These are phyloP conservation scores for Sindora glabra DNA, from an alignment of 306 rosid species.

Conservation along the genomic window DNA sequence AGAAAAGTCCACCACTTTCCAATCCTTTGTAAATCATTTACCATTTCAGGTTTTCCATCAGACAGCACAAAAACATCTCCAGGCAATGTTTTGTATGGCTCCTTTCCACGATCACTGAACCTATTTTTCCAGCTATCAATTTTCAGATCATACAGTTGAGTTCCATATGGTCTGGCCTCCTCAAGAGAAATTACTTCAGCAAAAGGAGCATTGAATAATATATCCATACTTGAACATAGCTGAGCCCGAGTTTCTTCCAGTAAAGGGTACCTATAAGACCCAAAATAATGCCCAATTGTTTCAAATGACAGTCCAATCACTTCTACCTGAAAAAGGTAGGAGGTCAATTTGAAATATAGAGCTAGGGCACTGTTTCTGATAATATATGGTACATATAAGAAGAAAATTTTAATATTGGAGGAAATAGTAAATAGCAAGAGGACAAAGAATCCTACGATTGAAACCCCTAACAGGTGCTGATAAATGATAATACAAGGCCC, in stretches of 20 bases:
- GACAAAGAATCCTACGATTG: no score
- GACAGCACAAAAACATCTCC: slow-evolving; percentile 63
- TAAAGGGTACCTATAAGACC: slow-evolving; percentile 40
- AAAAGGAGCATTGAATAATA: slow-evolving; percentile 36
- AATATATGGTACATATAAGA: not conserved
- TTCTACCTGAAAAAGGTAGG: slow-evolving; percentile 30
- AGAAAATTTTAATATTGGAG: not conserved
- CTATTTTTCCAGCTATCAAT: slow-evolving; percentile 48
- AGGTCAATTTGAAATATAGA: not conserved
- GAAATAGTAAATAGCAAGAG: no score
- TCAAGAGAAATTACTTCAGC: slow-evolving; percentile 34
- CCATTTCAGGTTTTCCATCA: slow-evolving; percentile 44
- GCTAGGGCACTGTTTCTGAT: not conserved
- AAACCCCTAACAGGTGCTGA: no score
- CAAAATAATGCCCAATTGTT: slow-evolving; percentile 35
- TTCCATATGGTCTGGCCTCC: slow-evolving; percentile 5
- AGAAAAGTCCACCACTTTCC: slow-evolving; percentile 51
- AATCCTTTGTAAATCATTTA: slow-evolving; percentile 35
- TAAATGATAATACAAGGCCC: no score
- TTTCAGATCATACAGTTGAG: slow-evolving; percentile 20
- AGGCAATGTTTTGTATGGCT: slow-evolving; percentile 43
- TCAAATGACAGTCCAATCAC: slow-evolving; percentile 36
- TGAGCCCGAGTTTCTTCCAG: slow-evolving; percentile 65
- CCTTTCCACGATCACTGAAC: slow-evolving; percentile 40
- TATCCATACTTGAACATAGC: slow-evolving; percentile 46